phyloP scores from a whole-genome alignment of 2,329 filamentous ascomycete species.

The Coniochaeta prunicola region DNA sequence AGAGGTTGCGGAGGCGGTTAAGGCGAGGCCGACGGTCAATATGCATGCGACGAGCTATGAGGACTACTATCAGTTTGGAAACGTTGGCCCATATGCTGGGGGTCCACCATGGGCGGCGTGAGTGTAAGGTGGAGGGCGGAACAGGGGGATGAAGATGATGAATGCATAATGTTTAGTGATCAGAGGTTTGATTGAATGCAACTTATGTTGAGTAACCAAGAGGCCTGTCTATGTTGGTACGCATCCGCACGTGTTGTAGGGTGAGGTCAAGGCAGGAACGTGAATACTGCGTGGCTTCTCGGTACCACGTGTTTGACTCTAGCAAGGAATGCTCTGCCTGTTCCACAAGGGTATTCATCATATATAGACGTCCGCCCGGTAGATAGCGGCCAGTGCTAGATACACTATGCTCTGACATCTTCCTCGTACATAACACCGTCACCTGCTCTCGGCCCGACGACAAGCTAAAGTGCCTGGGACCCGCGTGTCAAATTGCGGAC shows the following conservation, averaged over 20 bases:
- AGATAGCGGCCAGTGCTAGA: neutral
- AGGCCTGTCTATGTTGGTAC: no score
- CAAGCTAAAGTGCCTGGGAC: neutral
- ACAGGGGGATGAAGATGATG: neutral
- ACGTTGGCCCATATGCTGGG: neutral
- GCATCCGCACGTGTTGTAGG: no score
- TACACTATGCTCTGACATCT: neutral
- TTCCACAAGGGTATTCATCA: neutral
- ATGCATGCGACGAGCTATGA: neutral
- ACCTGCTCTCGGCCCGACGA: neutral
- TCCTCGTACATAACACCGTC: neutral
- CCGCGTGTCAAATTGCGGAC: neutral
- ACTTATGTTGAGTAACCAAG: no score
- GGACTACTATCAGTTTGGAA: neutral
- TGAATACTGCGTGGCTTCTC: no score
- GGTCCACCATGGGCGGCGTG: neutral
- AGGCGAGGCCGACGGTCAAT: neutral
- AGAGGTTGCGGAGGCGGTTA: neutral
- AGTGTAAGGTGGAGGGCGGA: neutral
- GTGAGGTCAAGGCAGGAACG: no score
- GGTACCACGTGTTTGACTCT: no score
- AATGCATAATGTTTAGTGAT: neutral
- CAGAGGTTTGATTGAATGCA: no score
- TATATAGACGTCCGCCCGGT: neutral
- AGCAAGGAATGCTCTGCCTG: neutral